Evolutionary conservation across 495 filamentous ascomycete species (phyloP).

Genomic region (Hypoxylon subgilvum): DNA sequence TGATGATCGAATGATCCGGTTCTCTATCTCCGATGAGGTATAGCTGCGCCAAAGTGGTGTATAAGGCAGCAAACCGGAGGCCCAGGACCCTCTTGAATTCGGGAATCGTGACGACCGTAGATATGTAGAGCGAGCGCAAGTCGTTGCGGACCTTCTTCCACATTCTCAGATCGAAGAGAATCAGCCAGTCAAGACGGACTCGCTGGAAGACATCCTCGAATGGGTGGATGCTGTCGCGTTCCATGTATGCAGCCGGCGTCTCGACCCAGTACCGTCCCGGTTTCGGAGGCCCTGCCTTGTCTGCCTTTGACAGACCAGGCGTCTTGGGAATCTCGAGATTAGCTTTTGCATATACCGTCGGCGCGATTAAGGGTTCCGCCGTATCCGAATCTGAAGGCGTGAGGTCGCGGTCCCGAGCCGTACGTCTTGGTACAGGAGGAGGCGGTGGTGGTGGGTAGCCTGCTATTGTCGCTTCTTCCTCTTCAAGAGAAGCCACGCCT

Average conservation of each 20-base stretch:
- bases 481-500: slow-evolving; percentile 52
- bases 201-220: slow-evolving; percentile 87
- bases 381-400: slow-evolving; percentile 67
- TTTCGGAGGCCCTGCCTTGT: slow-evolving; percentile 43
- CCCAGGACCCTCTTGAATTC: slow-evolving; percentile 96
- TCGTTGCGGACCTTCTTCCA: slow-evolving; percentile 96
- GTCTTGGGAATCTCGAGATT: slow-evolving; percentile 65
- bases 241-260: slow-evolving; percentile 69
- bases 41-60: slow-evolving; percentile 89
- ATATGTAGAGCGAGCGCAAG: slow-evolving; percentile 91
- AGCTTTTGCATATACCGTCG: slow-evolving; percentile 59
- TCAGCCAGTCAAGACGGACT: slow-evolving; percentile 90
- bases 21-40: slow-evolving; percentile 97
- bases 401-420: slow-evolving; percentile 56
- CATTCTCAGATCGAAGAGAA: slow-evolving; percentile 92
- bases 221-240: slow-evolving; percentile 63
- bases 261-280: slow-evolving; percentile 86
- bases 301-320: slow-evolving; percentile 47
- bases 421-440: slow-evolving; percentile 43
- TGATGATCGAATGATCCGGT: slow-evolving; percentile 98
- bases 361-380: slow-evolving; percentile 62
- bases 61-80: slow-evolving; percentile 88
- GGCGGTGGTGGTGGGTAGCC: slow-evolving; percentile 73
- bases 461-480: slow-evolving; percentile 72
- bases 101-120: slow-evolving; percentile 91